Evolutionary conservation across 345 rosid species (phyloP).

Genomic region (Hevea brasiliensis): DNA sequence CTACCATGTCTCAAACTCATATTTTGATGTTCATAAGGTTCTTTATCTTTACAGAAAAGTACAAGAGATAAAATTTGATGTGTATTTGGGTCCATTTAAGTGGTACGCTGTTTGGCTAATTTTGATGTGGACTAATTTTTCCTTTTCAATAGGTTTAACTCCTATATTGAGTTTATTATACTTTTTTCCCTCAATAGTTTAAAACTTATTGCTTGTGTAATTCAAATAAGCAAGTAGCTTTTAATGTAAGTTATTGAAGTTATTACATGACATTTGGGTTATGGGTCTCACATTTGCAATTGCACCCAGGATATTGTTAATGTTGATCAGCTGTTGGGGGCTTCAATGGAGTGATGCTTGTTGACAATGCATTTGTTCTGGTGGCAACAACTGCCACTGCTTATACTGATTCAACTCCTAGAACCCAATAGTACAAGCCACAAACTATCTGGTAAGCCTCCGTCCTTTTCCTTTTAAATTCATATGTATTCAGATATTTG

Average conservation of each 20-base stretch:
- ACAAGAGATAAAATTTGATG: neutral
- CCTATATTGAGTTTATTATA: neutral
- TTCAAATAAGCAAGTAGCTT: neutral
- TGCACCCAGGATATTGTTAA: conserved; percentile 9
- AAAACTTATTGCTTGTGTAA: neutral
- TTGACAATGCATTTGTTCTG: conserved; percentile 38
- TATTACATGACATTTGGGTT: neutral
- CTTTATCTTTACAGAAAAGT: neutral
- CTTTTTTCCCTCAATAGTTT: neutral
- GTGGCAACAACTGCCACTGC: conserved; percentile 42
- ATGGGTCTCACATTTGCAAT: neutral
- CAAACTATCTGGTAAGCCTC: conserved; percentile 29
- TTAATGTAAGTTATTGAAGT: neutral
- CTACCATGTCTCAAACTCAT: neutral
- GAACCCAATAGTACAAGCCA: conserved; percentile 20
- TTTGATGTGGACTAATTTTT: neutral
- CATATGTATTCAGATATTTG: neutral
- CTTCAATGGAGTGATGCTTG: conserved; percentile 32
- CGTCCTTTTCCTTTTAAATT: neutral
- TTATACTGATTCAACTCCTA: conserved; percentile 38
- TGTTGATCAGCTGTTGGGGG: neutral
- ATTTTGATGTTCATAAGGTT: neutral
- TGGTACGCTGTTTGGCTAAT: too few relatives aligned
- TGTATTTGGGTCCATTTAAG: neutral
- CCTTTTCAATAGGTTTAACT: neutral